Conservation (phyloP, 1,284 basidiomycete genomes). For the Lignosus rhinocerotis region DNA sequence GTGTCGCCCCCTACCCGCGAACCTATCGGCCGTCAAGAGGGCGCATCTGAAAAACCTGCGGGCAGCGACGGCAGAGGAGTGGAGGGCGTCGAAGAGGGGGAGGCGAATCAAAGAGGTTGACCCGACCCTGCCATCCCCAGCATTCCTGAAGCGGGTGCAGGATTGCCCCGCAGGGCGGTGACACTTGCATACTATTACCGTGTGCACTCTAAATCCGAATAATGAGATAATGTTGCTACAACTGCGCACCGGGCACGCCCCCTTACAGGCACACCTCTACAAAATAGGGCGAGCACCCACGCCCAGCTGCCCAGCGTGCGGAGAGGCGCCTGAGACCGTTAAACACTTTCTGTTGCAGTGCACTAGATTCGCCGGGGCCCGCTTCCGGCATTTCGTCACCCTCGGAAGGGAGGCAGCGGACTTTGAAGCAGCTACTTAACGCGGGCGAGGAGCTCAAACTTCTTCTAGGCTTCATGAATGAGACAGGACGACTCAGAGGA, state of each 20-base stretch:
- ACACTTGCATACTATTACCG: too few species aligned
- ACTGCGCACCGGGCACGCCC: conserved; percentile 29
- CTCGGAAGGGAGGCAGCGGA: neutral
- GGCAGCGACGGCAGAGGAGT: neutral
- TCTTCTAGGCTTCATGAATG: conserved; percentile 5
- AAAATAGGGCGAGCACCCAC: conserved; percentile 19
- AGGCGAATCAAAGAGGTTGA: neutral
- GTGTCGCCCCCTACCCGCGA: neutral
- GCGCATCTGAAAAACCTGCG: neutral
- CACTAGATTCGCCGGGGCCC: neutral
- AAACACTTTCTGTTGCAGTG: conserved; percentile 27
- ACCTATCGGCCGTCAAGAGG: neutral
- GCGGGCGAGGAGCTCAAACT: neutral
- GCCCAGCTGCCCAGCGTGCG: conserved; percentile 28
- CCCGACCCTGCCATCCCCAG: neutral
- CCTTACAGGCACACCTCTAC: conserved; percentile 28
- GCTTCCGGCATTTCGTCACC: neutral
- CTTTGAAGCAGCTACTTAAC: neutral
- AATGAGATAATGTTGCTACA: too few species aligned
- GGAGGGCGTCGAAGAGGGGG: neutral
- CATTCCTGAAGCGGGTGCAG: neutral
- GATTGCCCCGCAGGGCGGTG: neutral
- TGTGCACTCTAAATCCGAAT: too few species aligned
- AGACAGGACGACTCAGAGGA: neutral
- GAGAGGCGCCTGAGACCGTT: conserved; percentile 19